A percentile compares a stretch with the other conserved stretches of the same genome.
phyloP scores from a whole-genome alignment of 345 rosid genomes.

The Moringa oleifera region DNA sequence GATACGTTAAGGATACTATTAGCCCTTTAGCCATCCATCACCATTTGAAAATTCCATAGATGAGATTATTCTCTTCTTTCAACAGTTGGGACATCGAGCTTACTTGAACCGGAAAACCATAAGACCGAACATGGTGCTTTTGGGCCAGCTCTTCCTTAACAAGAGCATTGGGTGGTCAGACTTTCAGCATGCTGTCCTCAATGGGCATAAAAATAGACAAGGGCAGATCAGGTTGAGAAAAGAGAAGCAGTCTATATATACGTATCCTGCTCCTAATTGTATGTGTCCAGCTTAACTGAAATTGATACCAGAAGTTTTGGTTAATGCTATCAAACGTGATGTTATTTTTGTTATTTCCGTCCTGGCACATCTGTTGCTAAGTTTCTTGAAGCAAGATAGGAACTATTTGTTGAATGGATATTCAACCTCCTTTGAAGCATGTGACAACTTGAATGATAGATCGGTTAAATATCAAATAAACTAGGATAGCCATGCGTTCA shows the following conservation, averaged over 20 bases:
- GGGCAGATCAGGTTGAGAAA: slow-evolving; percentile 72
- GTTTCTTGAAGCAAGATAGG: not conserved
- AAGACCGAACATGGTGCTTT: slow-evolving; percentile 78
- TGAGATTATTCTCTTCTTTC: not conserved
- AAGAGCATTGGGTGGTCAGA: slow-evolving; percentile 74
- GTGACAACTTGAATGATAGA: no score
- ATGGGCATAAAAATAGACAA: slow-evolving; percentile 78
- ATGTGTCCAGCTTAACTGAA: slow-evolving; percentile 53
- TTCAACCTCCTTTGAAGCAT: no score
- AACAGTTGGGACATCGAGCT: slow-evolving; percentile 73
- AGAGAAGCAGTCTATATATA: slow-evolving; percentile 79
- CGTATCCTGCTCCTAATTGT: slow-evolving; percentile 92
- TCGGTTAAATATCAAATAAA: no score
- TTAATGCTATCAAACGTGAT: not conserved
- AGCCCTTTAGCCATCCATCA: no score
- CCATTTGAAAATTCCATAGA: not conserved
- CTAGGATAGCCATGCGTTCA: no score
- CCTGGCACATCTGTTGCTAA: no score
- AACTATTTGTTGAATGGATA: no score
- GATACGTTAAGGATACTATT: no score
- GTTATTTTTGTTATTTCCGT: no score
- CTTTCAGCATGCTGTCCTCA: slow-evolving; percentile 54
- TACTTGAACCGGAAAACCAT: slow-evolving; percentile 77
- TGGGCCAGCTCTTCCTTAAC: slow-evolving; percentile 80
- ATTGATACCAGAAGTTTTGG: not conserved